Conservation (phyloP, 78 protist species). For the Dictyostelium intermedium region DNA sequence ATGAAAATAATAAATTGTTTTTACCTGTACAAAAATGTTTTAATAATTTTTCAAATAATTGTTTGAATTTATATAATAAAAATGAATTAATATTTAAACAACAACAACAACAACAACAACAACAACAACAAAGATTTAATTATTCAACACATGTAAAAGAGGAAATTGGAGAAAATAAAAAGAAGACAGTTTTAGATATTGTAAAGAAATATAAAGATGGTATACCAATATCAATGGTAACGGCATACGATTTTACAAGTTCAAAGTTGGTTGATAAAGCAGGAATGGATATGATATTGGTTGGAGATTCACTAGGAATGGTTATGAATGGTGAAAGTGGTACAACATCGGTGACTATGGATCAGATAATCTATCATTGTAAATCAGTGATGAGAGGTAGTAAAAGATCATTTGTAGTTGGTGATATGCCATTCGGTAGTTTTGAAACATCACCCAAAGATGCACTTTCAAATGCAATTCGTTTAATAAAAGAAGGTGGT, state of each 20-base stretch:
- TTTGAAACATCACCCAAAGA: slow-evolving; percentile 75
- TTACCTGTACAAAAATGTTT: neutral
- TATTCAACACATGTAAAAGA: slow-evolving; percentile 55
- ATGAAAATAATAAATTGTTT: neutral
- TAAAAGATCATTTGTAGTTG: slow-evolving; percentile 83
- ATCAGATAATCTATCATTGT: slow-evolving; percentile 92
- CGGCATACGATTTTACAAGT: slow-evolving; percentile 91
- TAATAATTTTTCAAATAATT: neutral
- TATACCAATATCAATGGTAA: slow-evolving; percentile 86
- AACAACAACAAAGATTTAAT: neutral
- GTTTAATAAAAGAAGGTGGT: slow-evolving; percentile 87
- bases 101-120: neutral
- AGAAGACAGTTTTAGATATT: slow-evolving; percentile 65
- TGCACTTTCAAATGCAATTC: slow-evolving; percentile 90
- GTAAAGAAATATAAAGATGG: slow-evolving; percentile 53
- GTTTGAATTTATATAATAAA: neutral
- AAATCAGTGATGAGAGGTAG: slow-evolving; percentile 87
- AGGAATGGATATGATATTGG: slow-evolving; percentile 69
- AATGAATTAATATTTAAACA: neutral
- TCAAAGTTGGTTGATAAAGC: slow-evolving; percentile 80
- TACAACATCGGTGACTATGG: slow-evolving; percentile 91
- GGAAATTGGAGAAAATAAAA: slow-evolving; percentile 23
- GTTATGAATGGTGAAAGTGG: slow-evolving; percentile 90
- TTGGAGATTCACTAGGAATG: slow-evolving; percentile 95
- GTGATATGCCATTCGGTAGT: slow-evolving; percentile 97